phyloP scores from a whole-genome alignment of 495 filamentous ascomycete species.

The Pyronema omphalodes region DNA sequence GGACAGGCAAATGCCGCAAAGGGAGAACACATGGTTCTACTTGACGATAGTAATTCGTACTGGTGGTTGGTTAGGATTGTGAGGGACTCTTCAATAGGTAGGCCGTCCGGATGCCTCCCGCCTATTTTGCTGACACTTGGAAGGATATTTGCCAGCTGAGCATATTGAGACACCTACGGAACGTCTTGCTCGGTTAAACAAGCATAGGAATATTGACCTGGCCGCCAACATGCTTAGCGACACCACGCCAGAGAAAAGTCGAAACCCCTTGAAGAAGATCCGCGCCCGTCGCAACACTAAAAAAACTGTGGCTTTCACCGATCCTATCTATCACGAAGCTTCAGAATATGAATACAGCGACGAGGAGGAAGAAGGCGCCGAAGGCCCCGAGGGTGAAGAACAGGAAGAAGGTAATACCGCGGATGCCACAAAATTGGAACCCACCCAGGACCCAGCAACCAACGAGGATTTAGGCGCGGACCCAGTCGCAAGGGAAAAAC shows the following conservation, averaged over 20 bases:
- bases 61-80: slow-evolving; percentile 98
- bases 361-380: slow-evolving; percentile 62
- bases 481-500: slow-evolving; percentile 10
- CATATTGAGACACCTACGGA: slow-evolving; percentile 98
- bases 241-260: slow-evolving; percentile 59
- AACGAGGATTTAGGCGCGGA: not conserved
- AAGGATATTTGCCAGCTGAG: slow-evolving; percentile 90
- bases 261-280: slow-evolving; percentile 75
- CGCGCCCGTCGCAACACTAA: slow-evolving; percentile 61
- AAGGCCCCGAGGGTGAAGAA: slow-evolving; percentile 25
- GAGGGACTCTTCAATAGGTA: slow-evolving; percentile 93
- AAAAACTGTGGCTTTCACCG: slow-evolving; percentile 76
- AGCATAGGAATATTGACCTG: slow-evolving; percentile 95
- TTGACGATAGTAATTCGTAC: slow-evolving; percentile 99
- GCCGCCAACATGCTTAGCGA: slow-evolving; percentile 90
- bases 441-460: no score
- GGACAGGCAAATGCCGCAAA: slow-evolving; percentile 97
- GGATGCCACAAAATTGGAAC: no score
- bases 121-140: not conserved
- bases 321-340: slow-evolving; percentile 76
- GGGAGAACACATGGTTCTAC: slow-evolving; percentile 96
- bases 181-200: slow-evolving; percentile 80
- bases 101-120: slow-evolving; percentile 15
- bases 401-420: slow-evolving; percentile 6
- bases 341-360: slow-evolving; percentile 77